A percentile compares a stretch with the other conserved stretches of the same genome.
These are phyloP conservation scores for Luffa aegyptiaca DNA, from an alignment of 306 rosid genomes.

Conservation along the genomic window DNA sequence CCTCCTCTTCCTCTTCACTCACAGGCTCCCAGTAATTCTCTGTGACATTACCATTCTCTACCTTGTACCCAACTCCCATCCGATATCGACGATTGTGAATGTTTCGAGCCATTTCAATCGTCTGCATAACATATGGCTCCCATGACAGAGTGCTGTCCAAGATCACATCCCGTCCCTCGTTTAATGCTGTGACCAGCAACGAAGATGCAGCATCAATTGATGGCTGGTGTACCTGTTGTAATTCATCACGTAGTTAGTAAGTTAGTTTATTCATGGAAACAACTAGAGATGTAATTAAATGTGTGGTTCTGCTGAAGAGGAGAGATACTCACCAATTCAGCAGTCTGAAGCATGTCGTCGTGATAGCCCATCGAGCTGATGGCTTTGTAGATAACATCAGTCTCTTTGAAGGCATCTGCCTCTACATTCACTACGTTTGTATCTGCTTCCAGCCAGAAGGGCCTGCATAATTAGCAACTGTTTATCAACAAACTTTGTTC, in stretches of 20 bases:
- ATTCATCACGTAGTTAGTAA: not conserved
- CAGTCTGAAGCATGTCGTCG: conserved; percentile 69
- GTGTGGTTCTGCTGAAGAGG: not conserved
- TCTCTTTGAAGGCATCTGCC: conserved; percentile 95
- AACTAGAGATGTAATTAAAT: not conserved
- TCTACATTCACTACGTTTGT: conserved; percentile 61
- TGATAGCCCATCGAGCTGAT: conserved; percentile 65
- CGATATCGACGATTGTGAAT: conserved; percentile 64
- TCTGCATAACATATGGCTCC: conserved; percentile 80
- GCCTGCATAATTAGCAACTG: conserved; percentile 25
- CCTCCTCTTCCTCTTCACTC: conserved; percentile 27
- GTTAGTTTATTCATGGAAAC: not conserved
- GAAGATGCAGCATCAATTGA: conserved; percentile 90
- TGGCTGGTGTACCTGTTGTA: conserved; percentile 61
- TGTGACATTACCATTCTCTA: conserved; percentile 46
- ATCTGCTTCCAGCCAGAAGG: conserved; percentile 62
- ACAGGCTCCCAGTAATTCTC: conserved; percentile 83
- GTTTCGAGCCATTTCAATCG: conserved; percentile 66
- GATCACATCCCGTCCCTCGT: conserved; percentile 83
- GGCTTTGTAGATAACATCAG: conserved; percentile 58
- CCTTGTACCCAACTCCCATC: conserved; percentile 89
- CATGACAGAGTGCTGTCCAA: conserved; percentile 91
- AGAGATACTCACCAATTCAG: conserved; percentile 50
- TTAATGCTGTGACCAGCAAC: conserved; percentile 71
- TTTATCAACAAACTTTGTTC: not conserved